A percentile compares a stretch with the other conserved stretches of the same genome.
phyloP scores from a whole-genome alignment of 1,284 basidiomycete species.

The Moesziomyces sp. region DNA sequence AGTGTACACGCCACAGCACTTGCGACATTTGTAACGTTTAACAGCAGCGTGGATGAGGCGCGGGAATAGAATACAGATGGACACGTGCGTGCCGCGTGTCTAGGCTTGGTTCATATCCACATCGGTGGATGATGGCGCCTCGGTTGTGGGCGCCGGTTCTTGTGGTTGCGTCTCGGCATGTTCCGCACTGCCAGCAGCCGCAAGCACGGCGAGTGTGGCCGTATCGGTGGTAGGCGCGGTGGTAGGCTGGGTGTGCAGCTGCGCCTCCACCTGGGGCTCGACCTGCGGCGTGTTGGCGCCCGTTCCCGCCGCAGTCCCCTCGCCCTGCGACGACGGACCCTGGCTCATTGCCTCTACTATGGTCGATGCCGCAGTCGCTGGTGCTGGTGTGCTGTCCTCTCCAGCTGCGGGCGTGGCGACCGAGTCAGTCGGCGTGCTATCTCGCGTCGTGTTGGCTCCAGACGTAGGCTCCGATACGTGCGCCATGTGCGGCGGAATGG shows the following conservation, averaged over 20 bases:
- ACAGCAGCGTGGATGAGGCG: neutral
- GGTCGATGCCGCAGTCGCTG: neutral
- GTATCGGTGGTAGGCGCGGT: conserved; percentile 7
- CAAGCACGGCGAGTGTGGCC: conserved; percentile 22
- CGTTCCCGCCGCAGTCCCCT: neutral
- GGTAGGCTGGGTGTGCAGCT: conserved; percentile 29
- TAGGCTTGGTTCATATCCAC: conserved; percentile 38
- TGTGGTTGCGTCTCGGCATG: conserved; percentile 21
- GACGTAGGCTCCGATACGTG: conserved; percentile 22
- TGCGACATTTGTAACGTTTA: conserved; percentile 20
- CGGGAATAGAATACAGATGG: conserved; percentile 6
- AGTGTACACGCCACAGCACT: conserved; percentile 19
- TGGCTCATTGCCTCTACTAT: neutral
- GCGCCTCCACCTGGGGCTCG: conserved; percentile 37
- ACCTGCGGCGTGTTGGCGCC: conserved; percentile 24
- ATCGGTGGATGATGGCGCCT: conserved; percentile 3
- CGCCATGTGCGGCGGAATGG: conserved; percentile 29
- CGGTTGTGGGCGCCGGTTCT: neutral
- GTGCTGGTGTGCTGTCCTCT: neutral
- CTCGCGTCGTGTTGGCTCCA: conserved; percentile 12
- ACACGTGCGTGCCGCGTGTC: neutral
- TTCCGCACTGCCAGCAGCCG: conserved; percentile 19
- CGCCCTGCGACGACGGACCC: conserved; percentile 16
- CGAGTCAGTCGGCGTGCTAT: conserved; percentile 23
- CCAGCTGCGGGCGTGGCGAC: conserved; percentile 16